Evolutionary conservation across 2,329 filamentous ascomycete species (phyloP).

Genomic region (Fusarium algeriense): DNA sequence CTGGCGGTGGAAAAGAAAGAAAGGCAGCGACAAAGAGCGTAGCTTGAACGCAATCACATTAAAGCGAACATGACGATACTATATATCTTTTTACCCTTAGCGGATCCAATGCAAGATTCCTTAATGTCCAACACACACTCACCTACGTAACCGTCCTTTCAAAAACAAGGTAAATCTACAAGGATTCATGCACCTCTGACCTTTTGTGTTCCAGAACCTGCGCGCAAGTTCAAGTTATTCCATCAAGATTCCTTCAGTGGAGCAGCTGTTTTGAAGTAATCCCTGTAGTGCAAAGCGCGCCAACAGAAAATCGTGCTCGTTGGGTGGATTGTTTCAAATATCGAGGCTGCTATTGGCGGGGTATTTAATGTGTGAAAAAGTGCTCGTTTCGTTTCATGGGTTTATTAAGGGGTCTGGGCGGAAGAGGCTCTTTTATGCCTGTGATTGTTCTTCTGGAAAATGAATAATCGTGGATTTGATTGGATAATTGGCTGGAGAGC

Average conservation of each 20-base stretch:
- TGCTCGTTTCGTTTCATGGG: constrained; percentile 28
- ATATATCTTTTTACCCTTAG: constrained; percentile 1
- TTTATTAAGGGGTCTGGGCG: constrained; percentile 20
- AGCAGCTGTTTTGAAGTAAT: constrained; percentile 2
- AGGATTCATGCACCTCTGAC: constrained; percentile 7
- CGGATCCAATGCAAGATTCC: constrained; percentile 8
- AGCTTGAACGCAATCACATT: not conserved
- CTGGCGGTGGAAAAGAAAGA: constrained; percentile 33
- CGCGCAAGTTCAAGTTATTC: not conserved
- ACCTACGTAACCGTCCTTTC: not conserved
- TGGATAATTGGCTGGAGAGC: not conserved
- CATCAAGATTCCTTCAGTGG: constrained; percentile 6
- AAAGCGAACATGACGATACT: not conserved
- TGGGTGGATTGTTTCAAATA: constrained; percentile 35
- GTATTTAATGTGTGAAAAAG: constrained; percentile 5
- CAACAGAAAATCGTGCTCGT: constrained; percentile 9
- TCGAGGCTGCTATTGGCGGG: constrained; percentile 31
- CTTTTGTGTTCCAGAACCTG: constrained; percentile 18
- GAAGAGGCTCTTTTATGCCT: not conserved
- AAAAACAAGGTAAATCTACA: not conserved
- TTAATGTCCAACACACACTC: constrained; percentile 27
- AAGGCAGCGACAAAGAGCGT: constrained; percentile 18
- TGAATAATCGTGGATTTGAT: not conserved
- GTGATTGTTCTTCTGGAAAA: not conserved
- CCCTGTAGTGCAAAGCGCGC: constrained; percentile 23